Conservation (phyloP, 2,329 filamentous ascomycete genomes). For the Trichophyton verrucosum region DNA sequence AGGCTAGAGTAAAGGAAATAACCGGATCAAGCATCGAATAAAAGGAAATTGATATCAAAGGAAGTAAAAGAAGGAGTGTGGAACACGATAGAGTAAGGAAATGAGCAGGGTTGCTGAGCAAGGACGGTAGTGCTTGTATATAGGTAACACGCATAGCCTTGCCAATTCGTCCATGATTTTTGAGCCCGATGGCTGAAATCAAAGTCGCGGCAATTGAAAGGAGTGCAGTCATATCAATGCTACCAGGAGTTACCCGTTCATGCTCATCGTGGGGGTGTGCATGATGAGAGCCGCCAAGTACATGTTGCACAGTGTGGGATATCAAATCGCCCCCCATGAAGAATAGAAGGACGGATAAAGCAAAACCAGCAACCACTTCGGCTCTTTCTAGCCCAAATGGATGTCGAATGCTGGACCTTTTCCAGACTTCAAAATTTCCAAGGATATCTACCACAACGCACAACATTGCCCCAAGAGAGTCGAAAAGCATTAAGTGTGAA, state of each 20-base stretch:
- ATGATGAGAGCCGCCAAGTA: slow-evolving; percentile 67
- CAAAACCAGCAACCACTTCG: slow-evolving; percentile 89
- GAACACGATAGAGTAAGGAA: slow-evolving; percentile 87
- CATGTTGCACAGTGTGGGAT: slow-evolving; percentile 83
- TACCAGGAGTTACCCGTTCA: slow-evolving; percentile 57
- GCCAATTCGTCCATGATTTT: slow-evolving; percentile 84
- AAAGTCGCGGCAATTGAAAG: slow-evolving; percentile 73
- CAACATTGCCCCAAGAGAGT: slow-evolving; percentile 80
- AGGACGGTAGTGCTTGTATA: slow-evolving; percentile 65
- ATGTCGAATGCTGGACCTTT: slow-evolving; percentile 78
- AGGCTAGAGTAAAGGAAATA: slow-evolving; percentile 67
- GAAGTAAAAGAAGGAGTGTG: slow-evolving; percentile 63
- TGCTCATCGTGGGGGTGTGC: slow-evolving; percentile 62
- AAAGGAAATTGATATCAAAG: slow-evolving; percentile 66
- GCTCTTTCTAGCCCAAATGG: slow-evolving; percentile 85
- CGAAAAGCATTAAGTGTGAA: slow-evolving; percentile 88
- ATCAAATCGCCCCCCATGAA: slow-evolving; percentile 96
- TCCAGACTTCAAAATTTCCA: slow-evolving; percentile 96
- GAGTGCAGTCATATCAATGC: slow-evolving; percentile 67
- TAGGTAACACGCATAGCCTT: slow-evolving; percentile 80
- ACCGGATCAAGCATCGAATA: slow-evolving; percentile 74
- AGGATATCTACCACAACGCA: slow-evolving; percentile 89
- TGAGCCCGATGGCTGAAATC: slow-evolving; percentile 72
- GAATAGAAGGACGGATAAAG: slow-evolving; percentile 88
- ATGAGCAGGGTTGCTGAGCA: slow-evolving; percentile 91